Evolutionary conservation across 179 eudicot genomes (phyloP).

Genomic region (Carnegiea gigantea): DNA sequence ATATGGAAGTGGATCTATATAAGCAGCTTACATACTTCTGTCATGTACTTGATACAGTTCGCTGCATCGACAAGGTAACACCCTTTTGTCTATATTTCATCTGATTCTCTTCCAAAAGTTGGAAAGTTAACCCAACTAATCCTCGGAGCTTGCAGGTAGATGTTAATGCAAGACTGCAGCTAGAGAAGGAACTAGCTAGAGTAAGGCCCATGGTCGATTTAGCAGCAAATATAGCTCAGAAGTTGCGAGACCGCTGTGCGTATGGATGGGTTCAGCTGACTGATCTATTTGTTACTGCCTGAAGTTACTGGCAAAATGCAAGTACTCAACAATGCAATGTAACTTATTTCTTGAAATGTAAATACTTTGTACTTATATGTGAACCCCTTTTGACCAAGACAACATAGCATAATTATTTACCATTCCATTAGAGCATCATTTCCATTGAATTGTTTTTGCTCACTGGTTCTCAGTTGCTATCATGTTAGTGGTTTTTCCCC

Average conservation of each 20-base stretch:
- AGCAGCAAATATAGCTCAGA: slow-evolving; percentile 57
- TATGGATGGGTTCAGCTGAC: slow-evolving; percentile 91
- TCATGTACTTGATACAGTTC: slow-evolving; percentile 67
- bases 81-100: background rate
- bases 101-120: background rate
- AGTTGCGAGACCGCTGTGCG: slow-evolving; percentile 73
- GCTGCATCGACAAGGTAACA: slow-evolving; percentile 76
- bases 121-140: background rate
- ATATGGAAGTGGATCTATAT: slow-evolving; percentile 82
- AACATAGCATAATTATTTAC: no score
- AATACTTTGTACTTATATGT: background rate
- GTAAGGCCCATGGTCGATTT: slow-evolving; percentile 57
- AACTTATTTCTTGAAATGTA: background rate
- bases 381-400: no score
- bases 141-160: slow-evolving; percentile 52
- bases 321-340: background rate
- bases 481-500: no score
- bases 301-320: slow-evolving; percentile 4
- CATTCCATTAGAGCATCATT: no score
- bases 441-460: no score
- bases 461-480: no score
- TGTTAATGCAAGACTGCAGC: slow-evolving; percentile 40
- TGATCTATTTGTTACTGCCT: slow-evolving; percentile 41
- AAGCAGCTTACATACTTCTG: slow-evolving; percentile 87
- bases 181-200: slow-evolving; percentile 68